phyloP scores from a whole-genome alignment of 768 basidiomycete genomes.

The Termitomyces bulborhizus region DNA sequence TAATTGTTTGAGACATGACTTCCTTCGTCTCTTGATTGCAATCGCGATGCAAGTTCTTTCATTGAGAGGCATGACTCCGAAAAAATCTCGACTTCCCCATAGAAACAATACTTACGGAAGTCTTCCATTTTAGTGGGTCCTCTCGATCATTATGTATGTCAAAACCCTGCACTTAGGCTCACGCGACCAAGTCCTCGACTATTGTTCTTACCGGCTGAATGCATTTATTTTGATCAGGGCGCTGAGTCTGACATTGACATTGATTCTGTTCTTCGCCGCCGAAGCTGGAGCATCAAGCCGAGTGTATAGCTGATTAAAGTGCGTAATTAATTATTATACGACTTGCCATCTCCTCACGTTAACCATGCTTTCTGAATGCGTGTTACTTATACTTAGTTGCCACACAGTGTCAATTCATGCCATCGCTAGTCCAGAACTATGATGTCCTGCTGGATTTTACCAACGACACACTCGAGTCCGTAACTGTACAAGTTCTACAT shows the following conservation, averaged over 20 bases:
- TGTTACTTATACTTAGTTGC: slow-evolving; percentile 6
- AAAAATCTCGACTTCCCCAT: not conserved
- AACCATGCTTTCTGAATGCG: slow-evolving; percentile 5
- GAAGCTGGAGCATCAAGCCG: slow-evolving; percentile 1
- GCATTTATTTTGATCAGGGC: slow-evolving; percentile 4
- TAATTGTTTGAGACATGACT: not conserved
- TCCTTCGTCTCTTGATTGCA: not conserved
- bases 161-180: slow-evolving; percentile 5
- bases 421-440: slow-evolving; percentile 50
- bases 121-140: slow-evolving; percentile 7
- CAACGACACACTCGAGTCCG: slow-evolving; percentile 61
- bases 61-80: not conserved
- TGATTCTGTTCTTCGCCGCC: slow-evolving; percentile 1
- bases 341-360: slow-evolving; percentile 7
- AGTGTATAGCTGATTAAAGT: slow-evolving; percentile 7
- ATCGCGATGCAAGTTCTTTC: not conserved
- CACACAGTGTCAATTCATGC: slow-evolving; percentile 36
- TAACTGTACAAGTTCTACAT: slow-evolving; percentile 57
- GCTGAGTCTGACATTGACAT: not conserved
- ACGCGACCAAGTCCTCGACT: slow-evolving; percentile 1
- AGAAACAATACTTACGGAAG: slow-evolving; percentile 2
- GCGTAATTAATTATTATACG: slow-evolving; percentile 3
- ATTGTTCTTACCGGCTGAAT: slow-evolving; percentile 6
- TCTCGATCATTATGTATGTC: slow-evolving; percentile 2
- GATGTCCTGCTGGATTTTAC: slow-evolving; percentile 65